Evolutionary conservation across 192 early-diverging fungal genomes (phyloP).

Genomic region (Coemansia sp.): DNA sequence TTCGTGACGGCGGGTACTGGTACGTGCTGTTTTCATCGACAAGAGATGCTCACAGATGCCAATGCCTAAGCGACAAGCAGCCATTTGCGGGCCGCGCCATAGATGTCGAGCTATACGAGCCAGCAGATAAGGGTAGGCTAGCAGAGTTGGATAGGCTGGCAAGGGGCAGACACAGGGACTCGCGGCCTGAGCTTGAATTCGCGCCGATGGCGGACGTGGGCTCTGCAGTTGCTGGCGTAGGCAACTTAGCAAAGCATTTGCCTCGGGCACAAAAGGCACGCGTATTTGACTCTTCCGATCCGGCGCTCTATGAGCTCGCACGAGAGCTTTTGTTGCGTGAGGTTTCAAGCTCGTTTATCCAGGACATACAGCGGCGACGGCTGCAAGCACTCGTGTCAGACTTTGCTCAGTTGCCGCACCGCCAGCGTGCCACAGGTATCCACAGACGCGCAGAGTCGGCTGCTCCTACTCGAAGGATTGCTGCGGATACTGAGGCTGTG

Average conservation of each 20-base stretch:
- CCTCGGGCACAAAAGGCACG: constrained; percentile 26
- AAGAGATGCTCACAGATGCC: constrained; percentile 51
- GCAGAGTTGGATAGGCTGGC: constrained; percentile 21
- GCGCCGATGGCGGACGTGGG: background rate
- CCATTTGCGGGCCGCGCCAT: constrained; percentile 34
- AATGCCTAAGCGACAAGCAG: constrained; percentile 42
- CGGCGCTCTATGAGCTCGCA: constrained; percentile 17
- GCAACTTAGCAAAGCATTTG: background rate
- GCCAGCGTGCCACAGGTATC: background rate
- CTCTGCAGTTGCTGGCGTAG: background rate
- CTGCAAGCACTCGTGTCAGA: constrained; percentile 19
- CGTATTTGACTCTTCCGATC: constrained; percentile 15
- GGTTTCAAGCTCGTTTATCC: constrained; percentile 36
- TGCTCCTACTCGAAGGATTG: background rate
- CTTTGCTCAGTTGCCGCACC: constrained; percentile 7
- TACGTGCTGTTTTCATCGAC: constrained; percentile 43
- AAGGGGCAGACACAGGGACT: background rate
- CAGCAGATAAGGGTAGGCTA: constrained; percentile 9
- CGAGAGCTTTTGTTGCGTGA: constrained; percentile 48
- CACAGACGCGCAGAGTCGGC: background rate
- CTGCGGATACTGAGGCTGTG: constrained; percentile 30
- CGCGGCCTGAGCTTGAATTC: background rate
- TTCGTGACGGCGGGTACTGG: constrained; percentile 45
- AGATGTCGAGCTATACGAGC: constrained; percentile 47
- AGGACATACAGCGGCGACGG: constrained; percentile 29